A percentile compares a stretch with the other conserved stretches of the same genome.
These are phyloP conservation scores for Coniochaeta hoffmannii DNA, from an alignment of 2,329 filamentous ascomycete species.

Conservation along the genomic window DNA sequence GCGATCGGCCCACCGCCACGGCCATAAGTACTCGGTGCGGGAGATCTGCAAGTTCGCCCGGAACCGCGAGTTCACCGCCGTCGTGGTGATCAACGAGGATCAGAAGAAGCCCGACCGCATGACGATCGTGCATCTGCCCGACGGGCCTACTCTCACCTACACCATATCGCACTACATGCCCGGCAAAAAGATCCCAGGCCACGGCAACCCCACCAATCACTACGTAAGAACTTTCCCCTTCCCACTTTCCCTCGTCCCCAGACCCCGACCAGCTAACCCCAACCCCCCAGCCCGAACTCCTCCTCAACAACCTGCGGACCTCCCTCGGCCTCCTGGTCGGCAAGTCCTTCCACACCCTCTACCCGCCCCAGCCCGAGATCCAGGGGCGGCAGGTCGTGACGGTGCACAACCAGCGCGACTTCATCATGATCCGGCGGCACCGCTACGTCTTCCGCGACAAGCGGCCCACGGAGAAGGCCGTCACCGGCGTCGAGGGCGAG, in stretches of 20 bases:
- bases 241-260: conserved; percentile 73
- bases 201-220: conserved; percentile 82
- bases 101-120: conserved; percentile 76
- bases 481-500: conserved; percentile 74
- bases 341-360: conserved; percentile 72
- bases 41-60: conserved; percentile 84
- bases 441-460: conserved; percentile 92
- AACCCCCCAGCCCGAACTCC: conserved; percentile 22
- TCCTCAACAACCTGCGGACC: conserved; percentile 93
- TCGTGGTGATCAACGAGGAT: conserved; percentile 84
- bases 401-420: conserved; percentile 90
- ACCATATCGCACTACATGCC: conserved; percentile 85
- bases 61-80: conserved; percentile 74
- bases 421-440: conserved; percentile 87
- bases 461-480: conserved; percentile 76
- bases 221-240: conserved; percentile 62
- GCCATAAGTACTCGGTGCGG: conserved; percentile 83
- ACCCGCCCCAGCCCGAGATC: conserved; percentile 75
- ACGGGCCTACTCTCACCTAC: conserved; percentile 90
- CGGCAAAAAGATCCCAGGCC: conserved; percentile 78
- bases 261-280: conserved; percentile 6
- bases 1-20: conserved; percentile 73
- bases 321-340: conserved; percentile 84
- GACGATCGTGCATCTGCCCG: conserved; percentile 75
- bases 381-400: conserved; percentile 85